Evolutionary conservation across 1,284 basidiomycete species (phyloP).

Genomic region (Cystobasidiaceae sp.): DNA sequence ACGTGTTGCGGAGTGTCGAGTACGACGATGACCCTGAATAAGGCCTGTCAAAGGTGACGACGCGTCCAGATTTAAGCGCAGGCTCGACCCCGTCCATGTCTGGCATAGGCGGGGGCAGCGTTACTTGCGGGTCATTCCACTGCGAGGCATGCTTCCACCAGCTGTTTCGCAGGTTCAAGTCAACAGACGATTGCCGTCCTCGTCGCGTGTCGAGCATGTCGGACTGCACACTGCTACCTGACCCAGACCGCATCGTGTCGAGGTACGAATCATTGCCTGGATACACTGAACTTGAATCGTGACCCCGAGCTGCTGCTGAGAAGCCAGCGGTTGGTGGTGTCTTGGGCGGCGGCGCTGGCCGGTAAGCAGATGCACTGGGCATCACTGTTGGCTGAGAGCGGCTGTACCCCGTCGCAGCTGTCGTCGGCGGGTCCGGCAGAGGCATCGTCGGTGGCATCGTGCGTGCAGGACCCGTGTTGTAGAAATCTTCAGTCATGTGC

Average conservation of each 20-base stretch:
- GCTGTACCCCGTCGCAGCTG: neutral
- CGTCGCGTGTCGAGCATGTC: conserved; percentile 9
- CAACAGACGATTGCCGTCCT: neutral
- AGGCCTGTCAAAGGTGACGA: conserved; percentile 4
- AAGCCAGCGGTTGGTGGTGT: neutral
- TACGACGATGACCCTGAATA: conserved; percentile 18
- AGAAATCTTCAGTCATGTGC: conserved; percentile 1
- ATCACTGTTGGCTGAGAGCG: neutral
- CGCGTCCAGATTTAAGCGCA: neutral
- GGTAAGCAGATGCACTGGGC: neutral
- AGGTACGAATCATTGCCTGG: neutral
- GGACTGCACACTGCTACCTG: conserved; percentile 25
- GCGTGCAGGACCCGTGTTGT: conserved; percentile 1
- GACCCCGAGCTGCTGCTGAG: neutral
- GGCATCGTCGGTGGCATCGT: conserved; percentile 15
- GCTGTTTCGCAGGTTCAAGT: conserved; percentile 3
- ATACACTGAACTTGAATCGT: neutral
- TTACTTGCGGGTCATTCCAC: conserved; percentile 7
- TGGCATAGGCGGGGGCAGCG: neutral
- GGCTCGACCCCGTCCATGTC: neutral
- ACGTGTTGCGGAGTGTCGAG: neutral
- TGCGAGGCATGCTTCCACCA: conserved; percentile 28
- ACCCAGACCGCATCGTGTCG: conserved; percentile 9
- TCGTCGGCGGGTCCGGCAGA: conserved; percentile 1
- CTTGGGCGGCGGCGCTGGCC: neutral